A percentile compares a stretch with the other conserved stretches of the same genome.
phyloP scores from a whole-genome alignment of 352 stramenopile genomes.

The Phytophthora rubi region DNA sequence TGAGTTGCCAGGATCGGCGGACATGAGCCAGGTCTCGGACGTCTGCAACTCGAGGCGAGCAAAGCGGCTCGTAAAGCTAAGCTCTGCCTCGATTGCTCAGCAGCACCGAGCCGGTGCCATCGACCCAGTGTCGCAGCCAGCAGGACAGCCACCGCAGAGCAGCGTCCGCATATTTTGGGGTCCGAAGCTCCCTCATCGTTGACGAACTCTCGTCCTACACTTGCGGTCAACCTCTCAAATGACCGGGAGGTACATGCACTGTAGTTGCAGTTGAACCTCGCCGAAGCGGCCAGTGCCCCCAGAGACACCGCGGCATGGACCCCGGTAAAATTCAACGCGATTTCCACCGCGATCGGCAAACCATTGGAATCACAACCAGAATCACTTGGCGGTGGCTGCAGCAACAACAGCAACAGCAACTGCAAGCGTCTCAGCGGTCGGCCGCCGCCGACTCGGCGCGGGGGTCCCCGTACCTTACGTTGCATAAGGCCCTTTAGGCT shows the following conservation, averaged over 20 bases:
- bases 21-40: background rate
- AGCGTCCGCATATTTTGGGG: background rate
- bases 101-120: background rate
- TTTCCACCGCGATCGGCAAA: constrained; percentile 14
- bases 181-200: constrained; percentile 2
- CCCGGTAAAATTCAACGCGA: constrained; percentile 8
- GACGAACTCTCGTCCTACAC: constrained; percentile 5
- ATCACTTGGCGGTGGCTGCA: background rate
- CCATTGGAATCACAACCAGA: background rate
- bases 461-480: background rate
- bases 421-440: background rate
- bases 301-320: constrained; percentile 4
- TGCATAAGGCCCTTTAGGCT: background rate
- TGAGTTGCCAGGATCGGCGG: background rate
- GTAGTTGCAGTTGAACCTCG: constrained; percentile 7
- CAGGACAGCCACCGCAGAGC: background rate
- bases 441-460: background rate
- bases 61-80: no score
- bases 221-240: background rate
- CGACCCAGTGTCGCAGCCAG: background rate
- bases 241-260: background rate
- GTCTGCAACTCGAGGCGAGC: background rate
- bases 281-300: background rate
- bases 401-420: background rate
- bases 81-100: background rate